A percentile compares a stretch with the other conserved stretches of the same genome.
These are phyloP conservation scores for Massarina eburnea DNA, from an alignment of 2,329 filamentous ascomycete genomes.

Conservation along the genomic window DNA sequence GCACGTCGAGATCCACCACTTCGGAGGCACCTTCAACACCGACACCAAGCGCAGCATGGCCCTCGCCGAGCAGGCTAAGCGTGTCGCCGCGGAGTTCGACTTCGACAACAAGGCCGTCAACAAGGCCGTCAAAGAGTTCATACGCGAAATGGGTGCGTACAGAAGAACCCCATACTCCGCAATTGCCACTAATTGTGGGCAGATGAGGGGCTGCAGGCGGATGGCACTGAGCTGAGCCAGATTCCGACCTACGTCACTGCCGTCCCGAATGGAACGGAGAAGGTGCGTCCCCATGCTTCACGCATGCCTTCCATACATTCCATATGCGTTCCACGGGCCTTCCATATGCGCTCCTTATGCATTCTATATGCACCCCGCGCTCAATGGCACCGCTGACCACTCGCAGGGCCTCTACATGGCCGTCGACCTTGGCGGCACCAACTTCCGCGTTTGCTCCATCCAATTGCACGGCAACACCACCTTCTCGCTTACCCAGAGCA, in stretches of 20 bases:
- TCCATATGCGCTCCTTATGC: constrained; percentile 48
- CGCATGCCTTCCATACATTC: constrained; percentile 66
- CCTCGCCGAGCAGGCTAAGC: constrained; percentile 70
- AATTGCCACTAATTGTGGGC: constrained; percentile 18
- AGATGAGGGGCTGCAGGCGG: constrained; percentile 80
- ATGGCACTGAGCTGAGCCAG: constrained; percentile 83
- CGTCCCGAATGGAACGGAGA: constrained; percentile 96
- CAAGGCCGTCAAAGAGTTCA: constrained; percentile 79
- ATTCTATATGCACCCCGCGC: constrained; percentile 57
- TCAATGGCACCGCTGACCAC: constrained; percentile 86
- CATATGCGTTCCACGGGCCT: constrained; percentile 62
- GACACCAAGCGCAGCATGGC: constrained; percentile 49
- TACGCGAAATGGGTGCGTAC: constrained; percentile 72
- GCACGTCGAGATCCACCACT: constrained; percentile 26
- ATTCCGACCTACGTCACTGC: constrained; percentile 96
- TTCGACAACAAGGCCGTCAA: constrained; percentile 78
- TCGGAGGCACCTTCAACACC: constrained; percentile 39
- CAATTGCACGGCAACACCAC: constrained; percentile 91
- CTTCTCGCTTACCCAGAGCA: constrained; percentile 90
- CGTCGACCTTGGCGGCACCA: constrained; percentile 96
- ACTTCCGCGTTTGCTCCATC: constrained; percentile 97
- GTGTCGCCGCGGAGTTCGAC: constrained; percentile 82
- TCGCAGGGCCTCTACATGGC: constrained; percentile 89
- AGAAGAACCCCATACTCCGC: constrained; percentile 1
- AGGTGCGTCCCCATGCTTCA: constrained; percentile 58